Evolutionary conservation across 495 filamentous ascomycete genomes (phyloP).

Genomic region (Lepraria neglecta): DNA sequence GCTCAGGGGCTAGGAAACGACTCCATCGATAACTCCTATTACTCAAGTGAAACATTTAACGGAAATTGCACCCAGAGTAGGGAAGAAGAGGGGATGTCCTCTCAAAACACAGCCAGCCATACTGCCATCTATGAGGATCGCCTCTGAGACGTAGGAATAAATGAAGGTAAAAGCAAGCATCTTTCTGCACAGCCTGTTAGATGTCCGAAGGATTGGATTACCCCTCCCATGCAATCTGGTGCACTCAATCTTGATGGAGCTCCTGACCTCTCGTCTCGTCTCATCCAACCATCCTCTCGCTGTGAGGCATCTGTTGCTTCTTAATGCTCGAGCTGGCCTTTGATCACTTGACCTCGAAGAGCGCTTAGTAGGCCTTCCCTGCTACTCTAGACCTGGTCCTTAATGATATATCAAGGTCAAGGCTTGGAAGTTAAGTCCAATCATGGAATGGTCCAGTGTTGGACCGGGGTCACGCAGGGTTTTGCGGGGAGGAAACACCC

Average conservation of each 20-base stretch:
- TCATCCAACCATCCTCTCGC: background rate
- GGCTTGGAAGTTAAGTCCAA: no score
- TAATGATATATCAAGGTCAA: no score
- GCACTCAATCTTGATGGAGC: background rate
- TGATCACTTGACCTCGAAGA: background rate
- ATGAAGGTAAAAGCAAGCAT: background rate
- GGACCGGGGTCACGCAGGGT: no score
- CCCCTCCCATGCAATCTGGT: background rate
- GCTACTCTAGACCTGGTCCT: background rate
- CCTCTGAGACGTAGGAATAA: background rate
- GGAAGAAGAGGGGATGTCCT: constrained; percentile 2
- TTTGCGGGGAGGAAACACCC: no score
- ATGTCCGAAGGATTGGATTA: background rate
- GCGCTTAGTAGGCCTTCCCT: background rate
- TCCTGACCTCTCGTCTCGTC: background rate
- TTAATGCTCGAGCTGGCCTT: background rate
- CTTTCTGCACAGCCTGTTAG: background rate
- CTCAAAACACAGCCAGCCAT: background rate
- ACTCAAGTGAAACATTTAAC: background rate
- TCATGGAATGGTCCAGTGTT: no score
- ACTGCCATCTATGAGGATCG: background rate
- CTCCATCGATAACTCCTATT: background rate
- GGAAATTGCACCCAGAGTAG: constrained; percentile 6
- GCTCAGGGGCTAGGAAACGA: background rate
- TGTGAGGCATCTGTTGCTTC: background rate